Evolutionary conservation across 2,329 filamentous ascomycete genomes (phyloP), one percentile per base, ranked within the genome.

Genomic region (Aspergillus nomiae): DNA sequence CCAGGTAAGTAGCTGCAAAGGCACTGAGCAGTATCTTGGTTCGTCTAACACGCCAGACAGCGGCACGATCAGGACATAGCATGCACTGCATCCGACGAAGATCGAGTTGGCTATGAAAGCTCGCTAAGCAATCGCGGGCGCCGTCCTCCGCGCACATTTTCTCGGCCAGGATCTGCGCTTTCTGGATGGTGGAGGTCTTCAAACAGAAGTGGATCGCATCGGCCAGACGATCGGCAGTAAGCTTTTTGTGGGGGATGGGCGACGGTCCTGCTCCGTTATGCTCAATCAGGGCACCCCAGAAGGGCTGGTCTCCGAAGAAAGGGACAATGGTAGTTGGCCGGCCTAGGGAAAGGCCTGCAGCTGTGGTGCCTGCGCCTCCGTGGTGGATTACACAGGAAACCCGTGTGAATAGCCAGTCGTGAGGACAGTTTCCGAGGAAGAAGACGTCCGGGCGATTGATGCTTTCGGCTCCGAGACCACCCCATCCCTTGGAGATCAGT

Each of bases 391-490:
- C 92, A 50, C 87, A 89, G 0, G 90, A 90, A 1, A 95, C 91
- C 43, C 85, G 87, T 67, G 91, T 84, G 76, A 96, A 96, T 0
- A 96, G 79, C 92, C 92, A 96, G 76, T 95, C 92, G 67, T 96
- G 92, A 2, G 92, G 92, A 46, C 89, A 89, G 70, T 94, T 94
- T 14, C 91, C 92, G 46, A 95, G 82, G 89, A 95, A 90, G 92
- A 4, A 94, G 86, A 12, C 87, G 7, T 92, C 87, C 0, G 90
- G 90, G 28, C 91, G 76, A 1, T 84, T 84, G 9, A 90, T 74
- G 46, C 87, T 82, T 71, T 92, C 89, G 0, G 86, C 90, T 43
- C 91, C 92, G 6, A 95, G 82, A 0, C 91, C 90, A 60, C 92
- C 91, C 92, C 92, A 95, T 8, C 92, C 92, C 72, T 94, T 92